These are phyloP conservation scores for Blastobotrys chiropterorum DNA, from an alignment of 805 yeast genomes.

Conservation along the genomic window DNA sequence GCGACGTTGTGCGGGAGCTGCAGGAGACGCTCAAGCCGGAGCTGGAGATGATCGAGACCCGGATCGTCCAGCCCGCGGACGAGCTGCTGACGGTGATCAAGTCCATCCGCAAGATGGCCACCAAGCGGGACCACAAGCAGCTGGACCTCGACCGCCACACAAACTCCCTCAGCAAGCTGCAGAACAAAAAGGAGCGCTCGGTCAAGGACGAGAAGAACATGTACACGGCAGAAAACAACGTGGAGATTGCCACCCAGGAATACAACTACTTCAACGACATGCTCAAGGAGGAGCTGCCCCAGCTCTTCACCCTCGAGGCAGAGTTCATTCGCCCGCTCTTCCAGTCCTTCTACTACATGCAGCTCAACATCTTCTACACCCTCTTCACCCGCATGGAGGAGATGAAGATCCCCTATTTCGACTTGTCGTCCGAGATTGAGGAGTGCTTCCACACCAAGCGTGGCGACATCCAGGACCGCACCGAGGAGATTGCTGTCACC, in stretches of 20 bases:
- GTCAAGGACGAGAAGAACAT: slow-evolving; percentile 87
- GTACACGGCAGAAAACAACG: slow-evolving; percentile 84
- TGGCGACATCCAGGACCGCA: slow-evolving; percentile 83
- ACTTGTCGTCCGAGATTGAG: slow-evolving; percentile 73
- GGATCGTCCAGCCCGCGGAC: slow-evolving; percentile 87
- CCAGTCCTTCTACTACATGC: slow-evolving; percentile 95
- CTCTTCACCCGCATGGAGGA: slow-evolving; percentile 87
- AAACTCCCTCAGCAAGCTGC: slow-evolving; percentile 61
- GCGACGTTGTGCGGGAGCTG: slow-evolving; percentile 79
- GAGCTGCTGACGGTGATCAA: slow-evolving; percentile 79
- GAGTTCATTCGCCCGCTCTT: slow-evolving; percentile 91
- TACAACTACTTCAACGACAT: slow-evolving; percentile 93
- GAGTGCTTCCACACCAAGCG: slow-evolving; percentile 75
- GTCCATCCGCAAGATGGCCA: slow-evolving; percentile 84
- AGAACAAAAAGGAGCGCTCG: slow-evolving; percentile 74
- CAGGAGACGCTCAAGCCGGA: slow-evolving; percentile 88
- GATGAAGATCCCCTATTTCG: slow-evolving; percentile 94
- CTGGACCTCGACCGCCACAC: slow-evolving; percentile 86
- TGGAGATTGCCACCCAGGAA: slow-evolving; percentile 89
- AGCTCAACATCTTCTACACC: slow-evolving; percentile 92
- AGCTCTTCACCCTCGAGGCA: slow-evolving; percentile 79
- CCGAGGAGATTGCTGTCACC: slow-evolving; percentile 85
- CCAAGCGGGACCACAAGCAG: slow-evolving; percentile 92
- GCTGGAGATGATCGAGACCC: slow-evolving; percentile 80
- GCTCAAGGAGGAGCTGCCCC: slow-evolving; percentile 85